Evolutionary conservation across 768 basidiomycete species (phyloP).

Genomic region (Xerocomellus amylosporus): DNA sequence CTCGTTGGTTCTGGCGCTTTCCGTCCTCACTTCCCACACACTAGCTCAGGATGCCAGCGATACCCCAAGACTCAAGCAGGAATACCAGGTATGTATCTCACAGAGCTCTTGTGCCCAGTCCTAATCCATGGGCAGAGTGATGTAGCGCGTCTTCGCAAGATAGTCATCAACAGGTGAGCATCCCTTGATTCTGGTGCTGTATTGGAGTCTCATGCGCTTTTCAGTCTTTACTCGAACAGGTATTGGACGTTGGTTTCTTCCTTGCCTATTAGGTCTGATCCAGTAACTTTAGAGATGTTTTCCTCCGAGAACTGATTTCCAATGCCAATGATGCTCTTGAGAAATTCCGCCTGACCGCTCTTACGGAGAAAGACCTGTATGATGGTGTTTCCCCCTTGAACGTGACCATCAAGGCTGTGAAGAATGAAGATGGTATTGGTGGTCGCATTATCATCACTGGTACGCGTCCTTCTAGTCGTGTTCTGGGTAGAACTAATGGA

Average conservation of each 20-base stretch:
- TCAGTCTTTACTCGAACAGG: conserved; percentile 82
- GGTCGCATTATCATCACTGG: conserved; percentile 77
- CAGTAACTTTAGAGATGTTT: conserved; percentile 59
- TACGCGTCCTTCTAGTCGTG: conserved; percentile 28
- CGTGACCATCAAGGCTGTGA: conserved; percentile 80
- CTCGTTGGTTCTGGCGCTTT: conserved; percentile 48
- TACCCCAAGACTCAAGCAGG: conserved; percentile 53
- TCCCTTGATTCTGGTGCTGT: neutral
- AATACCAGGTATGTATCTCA: conserved; percentile 59
- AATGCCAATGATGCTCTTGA: conserved; percentile 97
- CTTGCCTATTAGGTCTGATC: neutral
- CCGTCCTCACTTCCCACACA: conserved; percentile 42
- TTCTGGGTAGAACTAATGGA: conserved; percentile 2
- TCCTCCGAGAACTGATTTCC: conserved; percentile 86
- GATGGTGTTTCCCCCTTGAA: conserved; percentile 74
- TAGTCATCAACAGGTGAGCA: conserved; percentile 82
- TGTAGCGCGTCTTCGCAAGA: conserved; percentile 87
- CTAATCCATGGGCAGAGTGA: conserved; percentile 62
- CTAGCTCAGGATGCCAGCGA: conserved; percentile 47
- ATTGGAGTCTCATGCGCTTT: conserved; percentile 15
- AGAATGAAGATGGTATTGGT: conserved; percentile 61
- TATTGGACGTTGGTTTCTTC: conserved; percentile 27
- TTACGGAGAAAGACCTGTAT: conserved; percentile 74
- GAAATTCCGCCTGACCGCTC: conserved; percentile 81
- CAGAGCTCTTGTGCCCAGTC: neutral